A percentile compares a stretch with the other conserved stretches of the same genome.
Evolutionary conservation across 371 early-diverging fungal species (phyloP).

Genomic region (Gilbertella persicaria): DNA sequence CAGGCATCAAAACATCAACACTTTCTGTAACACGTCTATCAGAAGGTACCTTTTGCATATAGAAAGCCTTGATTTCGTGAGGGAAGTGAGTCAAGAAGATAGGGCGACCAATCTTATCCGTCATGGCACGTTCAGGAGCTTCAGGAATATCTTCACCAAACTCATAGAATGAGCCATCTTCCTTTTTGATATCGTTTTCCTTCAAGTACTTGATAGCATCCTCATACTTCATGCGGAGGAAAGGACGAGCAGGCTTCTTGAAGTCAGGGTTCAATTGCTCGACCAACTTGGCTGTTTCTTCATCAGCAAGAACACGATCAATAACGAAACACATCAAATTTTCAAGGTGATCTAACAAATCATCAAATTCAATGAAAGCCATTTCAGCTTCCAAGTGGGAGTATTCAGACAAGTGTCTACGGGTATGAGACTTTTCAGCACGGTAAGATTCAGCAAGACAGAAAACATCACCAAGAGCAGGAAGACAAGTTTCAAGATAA

Average conservation of each 20-base stretch:
- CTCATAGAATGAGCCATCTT: slow-evolving; percentile 88
- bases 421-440: slow-evolving; percentile 99
- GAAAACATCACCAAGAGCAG: slow-evolving; percentile 96
- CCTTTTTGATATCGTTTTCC: slow-evolving; percentile 89
- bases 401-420: slow-evolving; percentile 98
- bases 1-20: slow-evolving; percentile 99
- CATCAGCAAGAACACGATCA: slow-evolving; percentile 78
- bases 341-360: slow-evolving; percentile 91
- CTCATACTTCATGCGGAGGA: slow-evolving; percentile 95
- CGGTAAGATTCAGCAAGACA: slow-evolving; percentile 98
- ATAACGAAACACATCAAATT: slow-evolving; percentile 89
- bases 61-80: slow-evolving; percentile 99
- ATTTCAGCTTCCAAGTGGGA: slow-evolving; percentile 99
- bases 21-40: slow-evolving; percentile 92
- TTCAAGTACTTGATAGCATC: slow-evolving; percentile 98
- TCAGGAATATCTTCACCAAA: slow-evolving; percentile 99
- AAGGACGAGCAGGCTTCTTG: slow-evolving; percentile 85
- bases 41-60: slow-evolving; percentile 93
- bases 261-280: slow-evolving; percentile 94
- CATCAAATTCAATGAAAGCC: slow-evolving; percentile 94
- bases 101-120: slow-evolving; percentile 95
- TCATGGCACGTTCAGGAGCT: slow-evolving; percentile 98
- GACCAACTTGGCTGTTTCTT: slow-evolving; percentile 75
- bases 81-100: slow-evolving; percentile 98
- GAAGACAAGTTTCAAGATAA: slow-evolving; percentile 98